Percentiles rank a stretch among this genome's conserved stretches.
Evolutionary conservation across 306 rosid genomes (phyloP).

Genomic region (Hippophae rhamnoides): DNA sequence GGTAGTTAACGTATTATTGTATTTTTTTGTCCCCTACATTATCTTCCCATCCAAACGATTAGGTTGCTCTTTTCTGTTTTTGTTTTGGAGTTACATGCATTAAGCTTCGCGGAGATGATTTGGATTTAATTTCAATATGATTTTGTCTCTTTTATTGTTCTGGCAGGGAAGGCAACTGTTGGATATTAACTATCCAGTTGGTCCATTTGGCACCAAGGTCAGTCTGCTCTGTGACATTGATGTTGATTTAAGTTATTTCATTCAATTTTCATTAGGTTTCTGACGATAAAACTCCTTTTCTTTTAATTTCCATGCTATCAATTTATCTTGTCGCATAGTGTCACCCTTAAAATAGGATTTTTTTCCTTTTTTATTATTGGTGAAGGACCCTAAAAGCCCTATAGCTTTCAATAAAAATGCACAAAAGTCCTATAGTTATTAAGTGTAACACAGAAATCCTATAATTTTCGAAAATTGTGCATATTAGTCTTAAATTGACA

Average conservation of each 20-base stretch:
- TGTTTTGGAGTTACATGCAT: neutral
- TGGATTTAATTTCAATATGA: neutral
- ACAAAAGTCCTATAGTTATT: no score
- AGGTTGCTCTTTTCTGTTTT: neutral
- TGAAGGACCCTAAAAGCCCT: no score
- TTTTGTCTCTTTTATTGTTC: neutral
- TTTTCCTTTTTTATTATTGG: no score
- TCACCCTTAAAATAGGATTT: no score
- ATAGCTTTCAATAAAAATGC: no score
- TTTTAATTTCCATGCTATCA: neutral
- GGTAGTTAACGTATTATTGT: neutral
- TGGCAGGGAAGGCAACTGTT: slow-evolving; percentile 50
- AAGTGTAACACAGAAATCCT: no score
- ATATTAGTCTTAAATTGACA: no score
- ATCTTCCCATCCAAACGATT: neutral
- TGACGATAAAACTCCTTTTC: neutral
- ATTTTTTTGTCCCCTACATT: neutral
- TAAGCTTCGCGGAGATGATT: neutral
- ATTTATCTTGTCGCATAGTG: no score
- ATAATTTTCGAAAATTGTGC: no score
- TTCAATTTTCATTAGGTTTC: neutral
- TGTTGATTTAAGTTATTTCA: neutral
- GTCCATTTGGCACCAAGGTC: slow-evolving; percentile 91
- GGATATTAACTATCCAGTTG: slow-evolving; percentile 52
- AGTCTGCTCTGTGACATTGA: slow-evolving; percentile 11